Evolutionary conservation across 192 early-diverging fungal genomes (phyloP), one percentile per base, ranked within the genome.

Genomic region (Mortierella hygrophila): DNA sequence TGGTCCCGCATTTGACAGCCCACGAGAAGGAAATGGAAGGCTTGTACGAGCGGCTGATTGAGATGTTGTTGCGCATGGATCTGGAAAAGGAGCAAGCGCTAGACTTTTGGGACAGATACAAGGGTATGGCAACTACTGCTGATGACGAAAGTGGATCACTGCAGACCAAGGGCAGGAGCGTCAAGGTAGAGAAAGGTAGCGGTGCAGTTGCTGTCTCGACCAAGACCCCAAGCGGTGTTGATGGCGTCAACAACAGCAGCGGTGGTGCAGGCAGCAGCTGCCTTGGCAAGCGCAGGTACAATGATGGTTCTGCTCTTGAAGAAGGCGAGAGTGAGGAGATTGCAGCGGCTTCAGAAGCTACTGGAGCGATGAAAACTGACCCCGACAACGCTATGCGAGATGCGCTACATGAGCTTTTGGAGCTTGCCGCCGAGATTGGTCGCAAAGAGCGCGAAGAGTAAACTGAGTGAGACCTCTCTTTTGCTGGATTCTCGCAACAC

Each of bases 1-100:
- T 86, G 4, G 63, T 86, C 13, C 84, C 84, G 1, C 49, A 69
- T 10, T 46, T 86, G 63, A 81, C 75, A 3, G 71, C 70, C 29
- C 70, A 68, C 26, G 78, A 81, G 15, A 37, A 32, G 38, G 35
- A 60, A 35, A 49, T 86, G 74, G 75, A 80, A 18, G 37, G 6
- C 29, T 46, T 86, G 75, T 86, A 86, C 20, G 79, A 80, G 32
- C 20, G 72, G 2, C 9, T 86, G 71, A 42, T 65, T 6, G 29
- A 63, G 0, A 81, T 77, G 68, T 71, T 86, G 21, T n/a, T 86
- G 41, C 23, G 32, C 3, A 46, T 86, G 44, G 79, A 86, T n/a
- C 13, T 86, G 55, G 65, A 72, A 11, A 23, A 65, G 3, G 60
- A 65, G 11, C 29, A 32, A 4, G n/a, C 26, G 1, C 13, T 65